Evolutionary conservation across 139 green algal genomes (phyloP), one percentile per base, ranked within the genome.

Genomic region (Nannochloris sp.): DNA sequence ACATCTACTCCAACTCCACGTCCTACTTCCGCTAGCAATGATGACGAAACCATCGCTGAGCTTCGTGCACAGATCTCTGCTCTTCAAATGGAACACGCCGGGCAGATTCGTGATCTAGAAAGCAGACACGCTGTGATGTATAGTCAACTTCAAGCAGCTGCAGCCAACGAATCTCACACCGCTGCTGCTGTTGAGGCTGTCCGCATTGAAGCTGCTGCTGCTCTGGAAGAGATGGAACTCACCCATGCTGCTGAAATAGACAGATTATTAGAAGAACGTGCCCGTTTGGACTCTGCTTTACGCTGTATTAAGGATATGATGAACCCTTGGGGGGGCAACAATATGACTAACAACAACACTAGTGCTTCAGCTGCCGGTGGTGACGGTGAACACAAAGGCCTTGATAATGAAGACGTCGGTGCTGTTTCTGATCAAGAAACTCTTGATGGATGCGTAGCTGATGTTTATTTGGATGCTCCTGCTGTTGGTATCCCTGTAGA

Each of bases 241-340:
- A 61, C 27, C n/a, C 23, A 70, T 33, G 23, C 24, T 13, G 14
- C 12, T n/a, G 51, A 72, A 36, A 38, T 65, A 10, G 23, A 65
- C 4, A 5, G 29, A 13, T 32, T 65, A n/a, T 35, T 72, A 30
- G 19, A 65, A 29, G 65, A 72, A 25, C 36, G 65, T 8, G 25
- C n/a, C 8, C 54, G 65, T n/a, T 24, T 72, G 24, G 54, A 72
- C 23, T 34, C 31, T 32, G 65, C 65, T 30, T 55, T 72, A 31
- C n/a, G 38, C 24, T 61, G 31, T 30, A 72, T 72, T 19, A 64
- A 65, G 34, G 23, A 65, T 12, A 65, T 72, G 65, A 65, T 53
- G 29, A n/a, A 45, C 12, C 37, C n/a, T n/a, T 51, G 42, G 42
- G 19, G 19, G 42, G 19, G 19, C 42, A 19, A n/a, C 19, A 10